Evolutionary conservation across 2,329 filamentous ascomycete species (phyloP).

Genomic region (Lasiodiplodia citricola): DNA sequence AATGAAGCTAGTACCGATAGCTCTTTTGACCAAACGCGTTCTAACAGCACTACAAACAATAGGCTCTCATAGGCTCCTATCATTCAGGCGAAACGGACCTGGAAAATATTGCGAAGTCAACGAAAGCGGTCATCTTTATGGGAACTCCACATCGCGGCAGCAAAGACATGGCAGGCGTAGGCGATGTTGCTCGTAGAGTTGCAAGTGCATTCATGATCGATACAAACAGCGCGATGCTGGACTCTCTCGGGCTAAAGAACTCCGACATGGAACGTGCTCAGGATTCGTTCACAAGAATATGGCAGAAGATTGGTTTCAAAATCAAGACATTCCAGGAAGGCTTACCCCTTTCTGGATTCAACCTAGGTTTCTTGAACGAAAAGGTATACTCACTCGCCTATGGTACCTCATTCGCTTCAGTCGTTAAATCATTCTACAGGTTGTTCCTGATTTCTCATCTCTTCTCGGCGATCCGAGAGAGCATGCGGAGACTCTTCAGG

Average conservation of each 20-base stretch:
- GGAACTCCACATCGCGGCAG: too few relatives aligned
- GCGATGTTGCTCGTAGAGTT: too few relatives aligned
- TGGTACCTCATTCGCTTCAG: too few relatives aligned
- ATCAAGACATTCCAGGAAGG: neutral
- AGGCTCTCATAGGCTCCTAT: neutral
- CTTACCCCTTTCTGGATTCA: neutral
- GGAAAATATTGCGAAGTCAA: too few relatives aligned
- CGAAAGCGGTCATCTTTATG: too few relatives aligned
- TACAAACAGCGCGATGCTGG: neutral
- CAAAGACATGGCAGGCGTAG: too few relatives aligned
- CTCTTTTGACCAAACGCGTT: too few relatives aligned
- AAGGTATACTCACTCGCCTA: neutral
- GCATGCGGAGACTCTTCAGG: neutral
- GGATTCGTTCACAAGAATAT: neutral
- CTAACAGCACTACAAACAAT: neutral
- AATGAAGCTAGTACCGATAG: too few relatives aligned
- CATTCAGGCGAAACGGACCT: neutral
- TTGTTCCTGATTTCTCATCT: neutral
- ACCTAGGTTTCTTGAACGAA: neutral
- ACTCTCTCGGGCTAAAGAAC: neutral
- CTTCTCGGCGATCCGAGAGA: neutral
- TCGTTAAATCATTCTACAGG: too few relatives aligned
- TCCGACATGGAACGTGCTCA: neutral
- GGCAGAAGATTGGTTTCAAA: neutral
- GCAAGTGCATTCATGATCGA: too few relatives aligned